Evolutionary conservation across 257 asterid genomes (phyloP).

Genomic region (Echites panduratus): DNA sequence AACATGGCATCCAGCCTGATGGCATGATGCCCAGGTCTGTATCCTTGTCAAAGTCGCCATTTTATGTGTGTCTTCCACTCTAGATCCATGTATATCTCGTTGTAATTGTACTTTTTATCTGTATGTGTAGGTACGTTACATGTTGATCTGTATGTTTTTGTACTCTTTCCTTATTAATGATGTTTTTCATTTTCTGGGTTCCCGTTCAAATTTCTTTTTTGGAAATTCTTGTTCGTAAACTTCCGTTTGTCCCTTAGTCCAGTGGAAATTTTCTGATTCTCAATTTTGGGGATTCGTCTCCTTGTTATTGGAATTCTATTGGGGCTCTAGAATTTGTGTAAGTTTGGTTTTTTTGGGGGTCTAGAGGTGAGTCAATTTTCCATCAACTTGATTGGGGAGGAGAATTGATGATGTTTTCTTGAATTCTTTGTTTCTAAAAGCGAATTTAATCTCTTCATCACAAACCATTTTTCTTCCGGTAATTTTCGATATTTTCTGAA

Average conservation of each 20-base stretch:
- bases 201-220: neutral
- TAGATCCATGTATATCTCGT: neutral
- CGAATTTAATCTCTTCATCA: neutral
- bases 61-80: neutral
- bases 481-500: neutral
- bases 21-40: constrained; percentile 86
- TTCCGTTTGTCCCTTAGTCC: neutral
- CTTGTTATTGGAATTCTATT: neutral
- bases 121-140: neutral
- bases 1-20: constrained; percentile 82
- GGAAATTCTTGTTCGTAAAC: neutral
- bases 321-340: neutral
- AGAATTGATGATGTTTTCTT: neutral
- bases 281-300: too few species aligned
- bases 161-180: neutral
- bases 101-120: neutral
- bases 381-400: neutral
- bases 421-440: neutral
- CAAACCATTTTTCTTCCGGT: neutral
- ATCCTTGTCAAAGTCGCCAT: neutral
- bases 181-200: neutral
- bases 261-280: neutral
- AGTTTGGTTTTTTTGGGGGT: neutral
- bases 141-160: neutral
- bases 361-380: neutral